A percentile compares a stretch with the other conserved stretches of the same genome.
Evolutionary conservation across 139 green algal species (phyloP).

Genomic region (Haematococcus lacustris): DNA sequence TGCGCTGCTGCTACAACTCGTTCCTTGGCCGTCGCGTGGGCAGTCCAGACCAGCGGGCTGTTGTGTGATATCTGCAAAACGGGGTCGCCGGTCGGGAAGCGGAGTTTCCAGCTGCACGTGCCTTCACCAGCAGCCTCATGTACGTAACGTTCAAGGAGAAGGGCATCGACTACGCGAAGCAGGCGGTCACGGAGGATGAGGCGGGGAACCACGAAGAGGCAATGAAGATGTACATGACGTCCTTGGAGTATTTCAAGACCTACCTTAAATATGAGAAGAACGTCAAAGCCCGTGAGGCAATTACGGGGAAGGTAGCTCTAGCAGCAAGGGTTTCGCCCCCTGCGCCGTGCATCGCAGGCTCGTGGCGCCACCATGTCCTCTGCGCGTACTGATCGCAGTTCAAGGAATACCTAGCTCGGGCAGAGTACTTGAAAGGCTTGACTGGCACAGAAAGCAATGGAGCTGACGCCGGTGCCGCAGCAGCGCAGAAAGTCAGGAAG

Average conservation of each 20-base stretch:
- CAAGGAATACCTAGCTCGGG: conserved; percentile 86
- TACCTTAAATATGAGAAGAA: conserved; percentile 61
- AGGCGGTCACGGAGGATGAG: conserved; percentile 70
- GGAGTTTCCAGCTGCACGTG: too few species aligned
- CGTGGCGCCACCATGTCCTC: too few species aligned
- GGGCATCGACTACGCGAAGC: conserved; percentile 62
- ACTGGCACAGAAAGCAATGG: conserved; percentile 31
- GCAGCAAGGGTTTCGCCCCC: not conserved
- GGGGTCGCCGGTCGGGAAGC: too few species aligned
- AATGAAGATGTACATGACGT: conserved; percentile 18
- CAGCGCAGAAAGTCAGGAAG: conserved; percentile 32
- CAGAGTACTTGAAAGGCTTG: conserved; percentile 85
- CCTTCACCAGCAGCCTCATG: conserved; percentile 1
- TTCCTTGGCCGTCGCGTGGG: too few species aligned
- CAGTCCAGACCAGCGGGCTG: too few species aligned
- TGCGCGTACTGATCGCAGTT: conserved; percentile 72
- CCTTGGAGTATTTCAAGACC: conserved; percentile 44
- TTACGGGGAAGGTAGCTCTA: conserved; percentile 34
- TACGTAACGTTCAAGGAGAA: conserved; percentile 40
- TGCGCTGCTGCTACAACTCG: too few species aligned
- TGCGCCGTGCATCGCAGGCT: too few species aligned
- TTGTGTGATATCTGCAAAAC: too few species aligned
- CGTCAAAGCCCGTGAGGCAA: conserved; percentile 31
- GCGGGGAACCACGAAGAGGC: conserved; percentile 63
- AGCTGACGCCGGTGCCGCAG: conserved; percentile 22